Evolutionary conservation across 192 early-diverging fungal species (phyloP).

Genomic region (Coemansia sp.): DNA sequence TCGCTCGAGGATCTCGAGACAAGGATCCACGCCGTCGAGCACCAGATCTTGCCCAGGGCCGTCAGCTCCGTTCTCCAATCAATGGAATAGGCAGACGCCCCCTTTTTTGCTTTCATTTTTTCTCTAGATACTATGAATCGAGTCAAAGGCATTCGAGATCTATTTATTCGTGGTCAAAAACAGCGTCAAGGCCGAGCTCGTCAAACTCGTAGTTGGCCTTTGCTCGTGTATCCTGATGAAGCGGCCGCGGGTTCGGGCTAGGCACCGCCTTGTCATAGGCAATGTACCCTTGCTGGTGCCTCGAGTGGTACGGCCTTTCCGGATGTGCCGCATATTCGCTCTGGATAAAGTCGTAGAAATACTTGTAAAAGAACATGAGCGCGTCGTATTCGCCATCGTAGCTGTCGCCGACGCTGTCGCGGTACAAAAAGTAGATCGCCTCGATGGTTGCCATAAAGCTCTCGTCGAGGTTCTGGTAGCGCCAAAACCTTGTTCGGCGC

Average conservation of each 20-base stretch:
- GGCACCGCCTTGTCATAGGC: constrained; percentile 45
- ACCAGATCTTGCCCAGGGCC: constrained; percentile 81
- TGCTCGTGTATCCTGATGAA: constrained; percentile 16
- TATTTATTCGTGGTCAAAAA: constrained; percentile 10
- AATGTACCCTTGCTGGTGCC: constrained; percentile 60
- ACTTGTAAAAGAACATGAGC: constrained; percentile 87
- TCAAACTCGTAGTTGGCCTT: constrained; percentile 43
- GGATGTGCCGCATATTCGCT: constrained; percentile 64
- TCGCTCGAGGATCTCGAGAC: constrained; percentile 77
- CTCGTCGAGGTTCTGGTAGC: constrained; percentile 76
- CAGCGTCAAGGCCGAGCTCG: constrained; percentile 20
- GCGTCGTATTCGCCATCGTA: constrained; percentile 84
- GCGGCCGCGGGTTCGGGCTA: constrained; percentile 10
- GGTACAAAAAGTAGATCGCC: constrained; percentile 90
- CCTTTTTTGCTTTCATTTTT: background rate
- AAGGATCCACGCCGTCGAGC: constrained; percentile 88
- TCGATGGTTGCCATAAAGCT: constrained; percentile 88
- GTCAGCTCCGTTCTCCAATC: constrained; percentile 41
- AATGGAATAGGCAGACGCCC: background rate
- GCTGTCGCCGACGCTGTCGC: constrained; percentile 62
- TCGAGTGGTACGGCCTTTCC: constrained; percentile 56
- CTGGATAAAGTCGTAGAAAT: constrained; percentile 87
- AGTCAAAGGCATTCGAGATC: background rate
- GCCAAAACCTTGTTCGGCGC: constrained; percentile 84
- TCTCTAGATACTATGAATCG: background rate